These are phyloP conservation scores for Myxozyma monticola DNA, from an alignment of 805 yeast species.

Conservation along the genomic window DNA sequence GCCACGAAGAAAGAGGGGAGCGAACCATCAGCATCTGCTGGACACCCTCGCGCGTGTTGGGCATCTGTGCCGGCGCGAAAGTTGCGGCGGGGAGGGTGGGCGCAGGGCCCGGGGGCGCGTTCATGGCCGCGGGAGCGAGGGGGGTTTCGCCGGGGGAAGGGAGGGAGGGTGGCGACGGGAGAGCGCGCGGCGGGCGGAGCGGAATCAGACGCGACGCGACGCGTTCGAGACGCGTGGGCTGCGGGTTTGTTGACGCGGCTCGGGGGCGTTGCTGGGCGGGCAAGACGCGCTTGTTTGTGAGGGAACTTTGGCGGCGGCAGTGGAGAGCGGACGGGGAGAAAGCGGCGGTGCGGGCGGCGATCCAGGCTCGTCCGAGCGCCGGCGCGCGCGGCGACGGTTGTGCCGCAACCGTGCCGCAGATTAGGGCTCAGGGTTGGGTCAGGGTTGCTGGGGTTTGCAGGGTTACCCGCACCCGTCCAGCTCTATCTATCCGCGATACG, in stretches of 20 bases:
- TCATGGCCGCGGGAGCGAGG: slow-evolving; percentile 11
- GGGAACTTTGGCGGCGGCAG: background rate
- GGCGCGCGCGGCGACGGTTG: too few species aligned
- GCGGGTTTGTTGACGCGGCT: background rate
- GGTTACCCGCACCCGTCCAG: too few species aligned
- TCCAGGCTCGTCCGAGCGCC: too few species aligned
- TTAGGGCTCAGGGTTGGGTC: too few species aligned
- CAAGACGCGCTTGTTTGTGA: background rate
- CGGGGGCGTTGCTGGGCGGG: slow-evolving; percentile 2
- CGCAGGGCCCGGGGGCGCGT: slow-evolving; percentile 20
- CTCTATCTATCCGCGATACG: too few species aligned
- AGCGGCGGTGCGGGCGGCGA: background rate
- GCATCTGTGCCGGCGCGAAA: slow-evolving; percentile 10
- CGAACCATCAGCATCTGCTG: slow-evolving; percentile 27
- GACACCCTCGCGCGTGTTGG: slow-evolving; percentile 26
- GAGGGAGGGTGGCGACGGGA: background rate
- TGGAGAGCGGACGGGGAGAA: background rate
- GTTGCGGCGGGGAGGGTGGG: slow-evolving; percentile 1
- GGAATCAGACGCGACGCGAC: background rate
- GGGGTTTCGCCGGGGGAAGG: slow-evolving; percentile 1
- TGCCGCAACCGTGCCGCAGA: too few species aligned
- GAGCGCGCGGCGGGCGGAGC: slow-evolving; percentile 1
- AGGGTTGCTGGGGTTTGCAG: too few species aligned
- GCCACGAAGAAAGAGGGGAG: background rate
- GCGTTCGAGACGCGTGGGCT: slow-evolving; percentile 1